Base-by-base conservation (phyloP, 2,329 filamentous ascomycete species). In the Apiospora aurea region DNA sequence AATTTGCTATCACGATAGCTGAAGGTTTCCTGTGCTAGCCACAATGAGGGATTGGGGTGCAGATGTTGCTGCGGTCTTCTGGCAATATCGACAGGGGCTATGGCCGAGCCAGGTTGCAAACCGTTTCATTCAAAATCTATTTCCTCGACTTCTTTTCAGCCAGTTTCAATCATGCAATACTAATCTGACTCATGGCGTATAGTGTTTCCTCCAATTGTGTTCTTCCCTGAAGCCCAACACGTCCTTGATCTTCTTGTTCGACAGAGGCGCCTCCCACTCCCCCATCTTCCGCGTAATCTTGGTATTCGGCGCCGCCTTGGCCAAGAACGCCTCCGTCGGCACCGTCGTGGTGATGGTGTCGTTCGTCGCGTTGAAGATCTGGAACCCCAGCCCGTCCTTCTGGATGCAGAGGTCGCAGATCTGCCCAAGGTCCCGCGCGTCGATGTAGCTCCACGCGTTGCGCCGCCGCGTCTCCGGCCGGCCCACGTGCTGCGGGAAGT, bases 301-400 rank as follows among this genome's bases (percentile, higher is more conserved):
- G 18, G 85, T 86, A 26, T 84, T 80, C 0, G 88, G 88, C 70
- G 83, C 86, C 13, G 80, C 80, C 75, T 85, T 82, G 75, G 84
- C 81, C 70, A 91, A 75, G 72, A 90, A 89, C 71, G 87, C 83
- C 61, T 80, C 81, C 0, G 88, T 90, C 0, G 87, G 85, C 29
- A 83, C 78, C 11, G 82, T 84, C 4, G 86, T 86, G 0, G 89
- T 91, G 68, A 91, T 91, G 2, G 84, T 87, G 75, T 90, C 85
- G 76, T 92, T 92, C 0, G 88, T 90, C 1, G 89, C 89, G 76
- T 92, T 92, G 79, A 91, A 92, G 0, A 91, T 81, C 76, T 91
- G 88, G 75, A 90, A 92, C 0, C 89, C 89, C 13, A 92, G 76
- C 0, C 87, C 88, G 76, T 85, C 83, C 74, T 85, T 87, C 73